phyloP scores from a whole-genome alignment of 2,329 filamentous ascomycete species.

The Ophiostoma pallidulum region DNA sequence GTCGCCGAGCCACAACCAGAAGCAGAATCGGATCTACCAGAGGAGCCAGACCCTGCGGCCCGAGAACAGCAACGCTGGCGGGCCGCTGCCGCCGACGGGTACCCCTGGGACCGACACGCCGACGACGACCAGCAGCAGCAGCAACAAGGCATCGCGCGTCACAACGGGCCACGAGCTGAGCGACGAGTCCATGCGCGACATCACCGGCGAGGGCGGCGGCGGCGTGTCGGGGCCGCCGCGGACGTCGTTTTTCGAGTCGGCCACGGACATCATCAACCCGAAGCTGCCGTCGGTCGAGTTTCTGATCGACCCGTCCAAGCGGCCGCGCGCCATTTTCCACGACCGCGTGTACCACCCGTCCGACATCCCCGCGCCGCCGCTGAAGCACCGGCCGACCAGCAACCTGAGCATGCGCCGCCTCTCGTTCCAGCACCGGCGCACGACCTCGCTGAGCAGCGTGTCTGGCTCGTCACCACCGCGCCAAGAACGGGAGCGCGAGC shows the following conservation, averaged over 20 bases:
- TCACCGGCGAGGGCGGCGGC: slow-evolving; percentile 24
- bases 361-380: slow-evolving; percentile 78
- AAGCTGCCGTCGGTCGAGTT: slow-evolving; percentile 75
- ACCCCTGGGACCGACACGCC: no score
- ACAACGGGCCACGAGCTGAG: slow-evolving; percentile 39
- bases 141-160: no score
- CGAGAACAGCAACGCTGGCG: no score
- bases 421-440: slow-evolving; percentile 11
- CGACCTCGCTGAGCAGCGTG: slow-evolving; percentile 9
- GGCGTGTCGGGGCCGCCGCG: slow-evolving; percentile 63
- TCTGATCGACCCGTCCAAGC: slow-evolving; percentile 70
- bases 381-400: slow-evolving; percentile 39
- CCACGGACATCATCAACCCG: slow-evolving; percentile 83
- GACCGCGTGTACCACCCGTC: slow-evolving; percentile 89
- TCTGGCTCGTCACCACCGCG: slow-evolving; percentile 1
- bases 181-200: slow-evolving; percentile 7
- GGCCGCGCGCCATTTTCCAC: slow-evolving; percentile 88
- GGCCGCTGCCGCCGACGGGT: no score
- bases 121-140: no score
- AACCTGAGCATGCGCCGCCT: slow-evolving; percentile 22
- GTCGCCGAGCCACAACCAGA: slow-evolving; percentile 21
- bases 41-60: slow-evolving; percentile 64
- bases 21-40: slow-evolving; percentile 62
- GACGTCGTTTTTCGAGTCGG: slow-evolving; percentile 91
- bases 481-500: neutral